A percentile compares a stretch with the other conserved stretches of the same genome.
phyloP scores from a whole-genome alignment of 495 filamentous ascomycete genomes.

The Trichoderma orchidacearum region DNA sequence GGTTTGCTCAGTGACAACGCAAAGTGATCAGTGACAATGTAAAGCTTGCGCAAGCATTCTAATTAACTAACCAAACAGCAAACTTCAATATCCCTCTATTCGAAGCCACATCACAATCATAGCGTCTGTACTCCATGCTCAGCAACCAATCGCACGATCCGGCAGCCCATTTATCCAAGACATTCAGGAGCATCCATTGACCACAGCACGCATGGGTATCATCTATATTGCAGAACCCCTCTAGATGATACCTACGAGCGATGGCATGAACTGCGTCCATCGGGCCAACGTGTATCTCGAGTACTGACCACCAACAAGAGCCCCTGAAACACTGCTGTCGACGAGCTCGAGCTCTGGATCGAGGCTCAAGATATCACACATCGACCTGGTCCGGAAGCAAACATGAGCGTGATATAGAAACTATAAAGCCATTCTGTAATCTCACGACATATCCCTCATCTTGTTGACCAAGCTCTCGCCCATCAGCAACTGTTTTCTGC shows the following conservation, averaged over 20 bases:
- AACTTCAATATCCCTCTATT: background rate
- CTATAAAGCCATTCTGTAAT: background rate
- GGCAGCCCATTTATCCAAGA: background rate
- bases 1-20: no score
- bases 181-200: background rate
- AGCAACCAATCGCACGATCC: background rate
- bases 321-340: background rate
- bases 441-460: background rate
- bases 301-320: background rate
- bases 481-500: background rate
- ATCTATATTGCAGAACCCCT: no score
- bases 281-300: background rate
- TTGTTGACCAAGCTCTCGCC: background rate
- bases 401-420: background rate
- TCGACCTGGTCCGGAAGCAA: background rate
- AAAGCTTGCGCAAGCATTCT: background rate
- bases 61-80: background rate
- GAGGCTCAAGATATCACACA: background rate
- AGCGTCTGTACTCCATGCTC: background rate
- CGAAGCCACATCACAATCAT: background rate
- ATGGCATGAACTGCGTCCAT: no score
- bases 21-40: background rate
- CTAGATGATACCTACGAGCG: no score
- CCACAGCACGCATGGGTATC: background rate
- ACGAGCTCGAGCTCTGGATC: background rate